A percentile compares a stretch with the other conserved stretches of the same genome.
Conservation (phyloP, 2,329 filamentous ascomycete species). For the Moelleriella libera region DNA sequence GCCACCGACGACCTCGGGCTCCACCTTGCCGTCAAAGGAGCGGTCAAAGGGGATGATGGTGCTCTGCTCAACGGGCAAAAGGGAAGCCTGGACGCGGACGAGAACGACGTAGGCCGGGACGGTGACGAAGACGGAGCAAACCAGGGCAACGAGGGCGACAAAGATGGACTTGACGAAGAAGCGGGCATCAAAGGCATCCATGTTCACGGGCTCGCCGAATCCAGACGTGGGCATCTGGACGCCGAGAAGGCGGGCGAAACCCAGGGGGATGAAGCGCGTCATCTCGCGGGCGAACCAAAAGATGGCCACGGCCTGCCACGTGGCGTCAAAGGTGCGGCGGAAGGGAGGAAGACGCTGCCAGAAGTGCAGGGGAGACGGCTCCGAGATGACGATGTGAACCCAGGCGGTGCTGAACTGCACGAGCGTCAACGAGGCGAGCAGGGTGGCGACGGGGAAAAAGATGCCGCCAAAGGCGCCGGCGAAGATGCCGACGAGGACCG, state of each 20-base stretch:
- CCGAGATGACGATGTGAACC: constrained; percentile 76
- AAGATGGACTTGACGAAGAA: constrained; percentile 26
- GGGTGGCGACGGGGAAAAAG: constrained; percentile 26
- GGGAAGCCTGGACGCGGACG: constrained; percentile 72
- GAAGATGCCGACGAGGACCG: constrained; percentile 29
- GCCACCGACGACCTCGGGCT: constrained; percentile 60
- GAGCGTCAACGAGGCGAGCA: constrained; percentile 45
- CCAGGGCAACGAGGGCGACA: constrained; percentile 29
- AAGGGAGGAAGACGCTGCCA: constrained; percentile 56
- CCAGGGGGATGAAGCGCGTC: constrained; percentile 29
- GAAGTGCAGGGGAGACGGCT: constrained; percentile 48
- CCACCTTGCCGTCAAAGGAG: constrained; percentile 63
- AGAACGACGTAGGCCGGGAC: constrained; percentile 67
- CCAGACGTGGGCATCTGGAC: constrained; percentile 24
- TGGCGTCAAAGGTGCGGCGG: constrained; percentile 49
- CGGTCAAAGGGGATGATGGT: constrained; percentile 85
- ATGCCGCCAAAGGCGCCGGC: constrained; percentile 25
- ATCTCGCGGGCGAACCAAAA: constrained; percentile 44
- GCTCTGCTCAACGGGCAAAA: constrained; percentile 69
- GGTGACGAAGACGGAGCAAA: constrained; percentile 46
- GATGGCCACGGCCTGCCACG: constrained; percentile 51
- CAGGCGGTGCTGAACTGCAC: constrained; percentile 61
- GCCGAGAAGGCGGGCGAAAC: constrained; percentile 26
- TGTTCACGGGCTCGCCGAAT: constrained; percentile 17
- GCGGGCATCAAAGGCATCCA: constrained; percentile 13